phyloP scores from a whole-genome alignment of 768 basidiomycete species.

The Cystofilobasidium macerans region DNA sequence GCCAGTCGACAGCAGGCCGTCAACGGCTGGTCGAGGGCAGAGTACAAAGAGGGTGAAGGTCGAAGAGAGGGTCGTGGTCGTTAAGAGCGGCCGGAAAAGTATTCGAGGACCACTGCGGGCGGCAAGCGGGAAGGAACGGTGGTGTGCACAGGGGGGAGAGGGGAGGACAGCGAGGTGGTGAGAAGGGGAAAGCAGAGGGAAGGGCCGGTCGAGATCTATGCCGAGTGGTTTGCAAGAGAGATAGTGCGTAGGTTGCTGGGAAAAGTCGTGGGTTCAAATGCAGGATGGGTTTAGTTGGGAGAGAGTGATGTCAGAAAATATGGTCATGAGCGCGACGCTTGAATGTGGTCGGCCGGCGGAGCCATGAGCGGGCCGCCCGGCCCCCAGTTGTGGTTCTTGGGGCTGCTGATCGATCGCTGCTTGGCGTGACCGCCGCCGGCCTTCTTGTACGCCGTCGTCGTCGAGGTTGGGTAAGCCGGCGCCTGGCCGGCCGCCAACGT shows the following conservation, averaged over 20 bases:
- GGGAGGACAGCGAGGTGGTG: background rate
- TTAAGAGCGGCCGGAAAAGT: no score
- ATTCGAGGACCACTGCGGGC: no score
- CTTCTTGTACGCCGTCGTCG: slow-evolving; percentile 31
- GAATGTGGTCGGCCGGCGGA: slow-evolving; percentile 2
- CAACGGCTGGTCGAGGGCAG: no score
- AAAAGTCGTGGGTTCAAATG: no score
- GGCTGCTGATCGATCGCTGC: slow-evolving; percentile 34
- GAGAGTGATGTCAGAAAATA: background rate
- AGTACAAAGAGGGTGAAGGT: no score
- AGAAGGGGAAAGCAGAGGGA: background rate
- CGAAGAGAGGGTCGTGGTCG: no score
- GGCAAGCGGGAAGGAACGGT: background rate
- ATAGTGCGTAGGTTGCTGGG: no score
- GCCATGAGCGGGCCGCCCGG: slow-evolving; percentile 20
- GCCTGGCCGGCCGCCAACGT: background rate
- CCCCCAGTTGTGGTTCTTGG: slow-evolving; percentile 20
- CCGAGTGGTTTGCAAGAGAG: no score
- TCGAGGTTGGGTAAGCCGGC: slow-evolving; percentile 21
- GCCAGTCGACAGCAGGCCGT: no score
- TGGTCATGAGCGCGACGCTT: background rate
- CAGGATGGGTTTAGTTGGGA: background rate
- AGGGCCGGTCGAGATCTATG: background rate
- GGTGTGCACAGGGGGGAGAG: background rate
- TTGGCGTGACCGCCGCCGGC: slow-evolving; percentile 35